These are phyloP conservation scores for Fraxinus albicans DNA, from an alignment of 305 asterid species.

Conservation along the genomic window DNA sequence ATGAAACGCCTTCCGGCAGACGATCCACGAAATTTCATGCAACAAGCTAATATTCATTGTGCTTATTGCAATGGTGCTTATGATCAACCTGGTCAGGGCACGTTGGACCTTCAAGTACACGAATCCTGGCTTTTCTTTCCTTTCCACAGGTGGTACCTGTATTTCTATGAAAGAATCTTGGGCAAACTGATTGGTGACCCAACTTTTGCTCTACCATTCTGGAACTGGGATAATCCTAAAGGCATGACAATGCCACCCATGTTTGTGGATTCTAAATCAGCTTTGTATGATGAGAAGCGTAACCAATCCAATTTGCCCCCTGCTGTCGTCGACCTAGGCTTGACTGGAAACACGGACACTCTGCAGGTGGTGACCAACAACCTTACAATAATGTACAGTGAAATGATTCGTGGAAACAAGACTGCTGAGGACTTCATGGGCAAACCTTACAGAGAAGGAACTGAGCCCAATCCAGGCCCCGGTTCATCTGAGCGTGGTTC, in stretches of 20 bases:
- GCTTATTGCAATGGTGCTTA: conserved; percentile 54
- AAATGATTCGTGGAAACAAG: conserved; percentile 36
- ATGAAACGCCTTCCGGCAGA: no score
- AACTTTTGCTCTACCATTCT: conserved; percentile 40
- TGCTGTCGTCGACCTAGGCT: conserved; percentile 31
- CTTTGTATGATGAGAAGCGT: conserved; percentile 41
- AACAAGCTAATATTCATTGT: conserved; percentile 54
- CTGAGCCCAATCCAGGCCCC: conserved; percentile 12
- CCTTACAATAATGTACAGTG: conserved; percentile 30
- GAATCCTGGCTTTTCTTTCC: conserved; percentile 49
- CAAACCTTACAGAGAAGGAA: conserved; percentile 23
- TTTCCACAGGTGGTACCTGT: conserved; percentile 50
- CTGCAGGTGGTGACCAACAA: conserved; percentile 32
- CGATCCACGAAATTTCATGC: conserved; percentile 51
- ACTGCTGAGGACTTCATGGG: conserved; percentile 38
- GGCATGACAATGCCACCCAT: conserved; percentile 50
- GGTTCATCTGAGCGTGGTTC: conserved; percentile 43
- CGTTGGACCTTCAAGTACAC: conserved; percentile 39
- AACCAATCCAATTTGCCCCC: conserved; percentile 26
- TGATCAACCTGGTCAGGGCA: conserved; percentile 31
- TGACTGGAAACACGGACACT: conserved; percentile 23
- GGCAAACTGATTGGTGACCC: conserved; percentile 39
- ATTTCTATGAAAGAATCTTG: conserved; percentile 44
- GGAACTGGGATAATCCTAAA: conserved; percentile 60
- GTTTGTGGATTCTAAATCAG: conserved; percentile 23